These are phyloP conservation scores for Fusarium sp. DNA, from an alignment of 2,329 filamentous ascomycete genomes.

Conservation along the genomic window DNA sequence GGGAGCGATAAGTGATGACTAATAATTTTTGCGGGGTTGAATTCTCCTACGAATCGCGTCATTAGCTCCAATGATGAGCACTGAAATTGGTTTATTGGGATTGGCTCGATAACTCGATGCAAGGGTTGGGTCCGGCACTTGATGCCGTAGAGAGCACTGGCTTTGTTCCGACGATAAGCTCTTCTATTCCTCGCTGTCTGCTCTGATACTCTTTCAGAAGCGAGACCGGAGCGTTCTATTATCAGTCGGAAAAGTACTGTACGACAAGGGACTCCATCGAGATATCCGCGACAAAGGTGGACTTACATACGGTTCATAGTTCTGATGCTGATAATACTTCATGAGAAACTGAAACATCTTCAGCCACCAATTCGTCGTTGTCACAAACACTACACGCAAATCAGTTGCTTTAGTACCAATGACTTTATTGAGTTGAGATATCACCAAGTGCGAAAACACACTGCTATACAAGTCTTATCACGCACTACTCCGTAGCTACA, in stretches of 20 bases:
- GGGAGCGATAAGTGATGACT: conserved; percentile 34
- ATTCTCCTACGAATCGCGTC: conserved; percentile 28
- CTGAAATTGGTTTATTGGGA: conserved; percentile 17
- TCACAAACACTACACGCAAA: not conserved
- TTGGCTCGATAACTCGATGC: conserved; percentile 30
- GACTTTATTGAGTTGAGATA: not conserved
- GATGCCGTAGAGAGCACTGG: not conserved
- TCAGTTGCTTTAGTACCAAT: not conserved
- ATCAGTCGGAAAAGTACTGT: not conserved
- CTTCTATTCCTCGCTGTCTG: not conserved
- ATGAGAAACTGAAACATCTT: not conserved
- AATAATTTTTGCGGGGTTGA: conserved; percentile 23
- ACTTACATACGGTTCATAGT: not conserved
- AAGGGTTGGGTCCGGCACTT: not conserved
- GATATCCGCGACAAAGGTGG: not conserved
- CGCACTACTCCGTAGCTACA: not conserved
- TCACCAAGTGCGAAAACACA: not conserved
- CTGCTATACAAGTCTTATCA: not conserved
- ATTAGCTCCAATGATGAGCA: conserved; percentile 40
- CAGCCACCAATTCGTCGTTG: not conserved
- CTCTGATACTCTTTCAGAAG: not conserved
- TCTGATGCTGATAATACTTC: not conserved
- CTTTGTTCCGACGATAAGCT: conserved; percentile 12
- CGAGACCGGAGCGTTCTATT: conserved; percentile 6
- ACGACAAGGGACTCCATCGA: not conserved